Conservation (phyloP, 306 rosid genomes). For the Lathyrus aphaca region DNA sequence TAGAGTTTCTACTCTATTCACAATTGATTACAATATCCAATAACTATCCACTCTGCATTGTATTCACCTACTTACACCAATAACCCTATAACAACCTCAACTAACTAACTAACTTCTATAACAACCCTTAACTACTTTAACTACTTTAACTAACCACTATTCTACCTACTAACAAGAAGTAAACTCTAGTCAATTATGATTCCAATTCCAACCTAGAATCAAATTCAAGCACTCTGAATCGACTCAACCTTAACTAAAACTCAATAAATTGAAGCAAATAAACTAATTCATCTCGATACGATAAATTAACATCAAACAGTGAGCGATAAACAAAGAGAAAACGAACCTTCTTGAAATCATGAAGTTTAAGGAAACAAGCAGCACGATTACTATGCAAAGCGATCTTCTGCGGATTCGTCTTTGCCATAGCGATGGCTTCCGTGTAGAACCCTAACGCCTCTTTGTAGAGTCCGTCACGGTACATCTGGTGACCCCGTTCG, state of each 20-base stretch:
- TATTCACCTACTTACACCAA: no score
- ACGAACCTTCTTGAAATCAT: conserved; percentile 73
- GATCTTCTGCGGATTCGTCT: conserved; percentile 73
- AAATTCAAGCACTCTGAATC: not conserved
- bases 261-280: not conserved
- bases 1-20: no score
- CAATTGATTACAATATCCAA: no score
- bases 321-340: not conserved
- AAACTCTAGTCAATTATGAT: no score
- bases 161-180: no score
- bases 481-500: conserved; percentile 85
- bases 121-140: no score
- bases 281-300: not conserved
- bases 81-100: no score
- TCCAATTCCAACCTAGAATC: no score
- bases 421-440: conserved; percentile 75
- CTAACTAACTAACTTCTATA: no score
- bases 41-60: no score
- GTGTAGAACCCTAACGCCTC: conserved; percentile 88
- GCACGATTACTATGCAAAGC: conserved; percentile 88
- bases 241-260: not conserved
- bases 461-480: conserved; percentile 74
- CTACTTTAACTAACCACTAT: no score
- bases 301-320: not conserved
- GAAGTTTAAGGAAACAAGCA: conserved; percentile 90